Conservation (phyloP, 768 basidiomycete species). For the Boletus speciosus region DNA sequence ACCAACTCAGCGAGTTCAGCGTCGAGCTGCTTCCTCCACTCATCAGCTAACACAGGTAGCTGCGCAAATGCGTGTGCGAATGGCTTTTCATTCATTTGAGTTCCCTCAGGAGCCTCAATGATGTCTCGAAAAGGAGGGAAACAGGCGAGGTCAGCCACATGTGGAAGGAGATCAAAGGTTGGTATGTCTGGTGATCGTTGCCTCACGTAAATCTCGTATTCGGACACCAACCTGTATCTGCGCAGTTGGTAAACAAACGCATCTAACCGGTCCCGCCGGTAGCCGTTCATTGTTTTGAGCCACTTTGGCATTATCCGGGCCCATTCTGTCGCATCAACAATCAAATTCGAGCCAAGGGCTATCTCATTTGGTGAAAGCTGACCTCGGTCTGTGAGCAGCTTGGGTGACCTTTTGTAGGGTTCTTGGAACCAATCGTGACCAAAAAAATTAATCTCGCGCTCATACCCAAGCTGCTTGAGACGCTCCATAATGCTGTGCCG, state of each 20-base stretch:
- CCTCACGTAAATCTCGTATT: neutral
- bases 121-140: conserved; percentile 4
- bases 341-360: neutral
- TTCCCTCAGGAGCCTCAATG: neutral
- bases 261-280: neutral
- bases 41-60: neutral
- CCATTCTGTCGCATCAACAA: conserved; percentile 1
- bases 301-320: neutral
- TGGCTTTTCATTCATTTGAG: neutral
- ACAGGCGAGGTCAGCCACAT: conserved; percentile 2
- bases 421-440: neutral
- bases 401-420: neutral
- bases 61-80: conserved; percentile 5
- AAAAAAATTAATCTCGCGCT: neutral
- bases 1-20: neutral
- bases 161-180: neutral
- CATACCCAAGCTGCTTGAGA: neutral
- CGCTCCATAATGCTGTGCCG: neutral
- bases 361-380: neutral
- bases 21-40: conserved; percentile 8
- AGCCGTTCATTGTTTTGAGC: neutral
- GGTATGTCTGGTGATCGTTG: neutral
- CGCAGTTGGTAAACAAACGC: neutral
- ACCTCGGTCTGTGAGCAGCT: neutral
- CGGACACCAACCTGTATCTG: neutral